phyloP scores from a whole-genome alignment of 345 rosid genomes.

The Orychophragmus violaceus region DNA sequence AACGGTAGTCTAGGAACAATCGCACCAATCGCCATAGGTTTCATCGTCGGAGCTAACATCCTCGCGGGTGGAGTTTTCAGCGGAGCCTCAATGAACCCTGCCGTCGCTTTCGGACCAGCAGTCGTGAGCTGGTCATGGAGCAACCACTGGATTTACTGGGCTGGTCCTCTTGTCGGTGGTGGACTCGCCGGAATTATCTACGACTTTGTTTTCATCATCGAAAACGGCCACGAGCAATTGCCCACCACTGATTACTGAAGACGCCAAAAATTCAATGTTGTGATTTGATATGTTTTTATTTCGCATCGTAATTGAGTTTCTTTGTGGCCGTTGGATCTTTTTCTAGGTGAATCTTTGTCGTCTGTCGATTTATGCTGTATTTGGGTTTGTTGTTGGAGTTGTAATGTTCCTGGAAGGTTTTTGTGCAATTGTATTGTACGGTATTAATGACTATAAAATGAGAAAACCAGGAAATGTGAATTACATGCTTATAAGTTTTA shows the following conservation, averaged over 20 bases:
- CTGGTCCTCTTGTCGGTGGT: conserved; percentile 79
- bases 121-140: conserved; percentile 85
- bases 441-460: neutral
- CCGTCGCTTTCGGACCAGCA: conserved; percentile 92
- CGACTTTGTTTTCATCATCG: conserved; percentile 53
- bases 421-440: conserved; percentile 5
- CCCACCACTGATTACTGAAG: conserved; percentile 62
- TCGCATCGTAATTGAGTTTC: conserved; percentile 8
- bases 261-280: neutral
- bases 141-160: conserved; percentile 96
- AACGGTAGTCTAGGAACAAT: conserved; percentile 61
- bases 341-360: conserved; percentile 8
- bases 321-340: conserved; percentile 25
- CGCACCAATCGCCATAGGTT: conserved; percentile 87
- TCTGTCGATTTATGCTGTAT: conserved; percentile 15
- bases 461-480: conserved; percentile 12
- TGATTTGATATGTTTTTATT: conserved; percentile 16
- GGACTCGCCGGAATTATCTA: conserved; percentile 77
- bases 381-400: conserved; percentile 21
- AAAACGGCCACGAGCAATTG: conserved; percentile 51
- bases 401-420: conserved; percentile 4
- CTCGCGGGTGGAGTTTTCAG: conserved; percentile 80
- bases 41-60: conserved; percentile 88
- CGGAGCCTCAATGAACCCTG: conserved; percentile 98
- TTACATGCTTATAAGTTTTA: neutral